A percentile compares a stretch with the other conserved stretches of the same genome.
Evolutionary conservation across 1,284 basidiomycete genomes (phyloP).

Genomic region (Stygiomarasmius scandens): DNA sequence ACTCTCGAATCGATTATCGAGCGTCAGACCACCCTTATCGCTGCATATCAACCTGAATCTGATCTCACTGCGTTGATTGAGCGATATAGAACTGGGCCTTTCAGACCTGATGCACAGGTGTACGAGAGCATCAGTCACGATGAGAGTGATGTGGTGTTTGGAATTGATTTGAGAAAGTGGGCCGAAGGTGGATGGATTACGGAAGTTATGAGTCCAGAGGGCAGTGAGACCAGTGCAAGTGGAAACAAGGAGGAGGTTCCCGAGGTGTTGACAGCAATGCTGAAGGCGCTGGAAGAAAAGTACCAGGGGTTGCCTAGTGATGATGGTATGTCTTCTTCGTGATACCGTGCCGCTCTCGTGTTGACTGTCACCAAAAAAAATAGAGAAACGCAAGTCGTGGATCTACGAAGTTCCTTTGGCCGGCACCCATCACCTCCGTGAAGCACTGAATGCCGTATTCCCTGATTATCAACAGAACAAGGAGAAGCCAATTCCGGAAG

Average conservation of each 20-base stretch:
- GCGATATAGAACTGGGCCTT: slow-evolving; percentile 87
- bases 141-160: slow-evolving; percentile 83
- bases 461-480: slow-evolving; percentile 51
- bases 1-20: slow-evolving; percentile 66
- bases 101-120: slow-evolving; percentile 80
- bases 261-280: slow-evolving; percentile 71
- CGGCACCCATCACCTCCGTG: slow-evolving; percentile 82
- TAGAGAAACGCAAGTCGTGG: slow-evolving; percentile 89
- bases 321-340: slow-evolving; percentile 46
- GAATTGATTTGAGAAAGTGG: slow-evolving; percentile 87
- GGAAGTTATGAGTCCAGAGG: slow-evolving; percentile 35
- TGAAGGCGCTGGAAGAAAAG: slow-evolving; percentile 65
- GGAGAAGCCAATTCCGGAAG: slow-evolving; percentile 42
- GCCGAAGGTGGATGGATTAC: slow-evolving; percentile 66
- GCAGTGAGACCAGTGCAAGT: slow-evolving; percentile 41
- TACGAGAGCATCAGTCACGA: slow-evolving; percentile 85
- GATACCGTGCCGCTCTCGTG: no score
- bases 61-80: slow-evolving; percentile 86
- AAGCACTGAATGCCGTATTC: slow-evolving; percentile 75
- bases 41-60: slow-evolving; percentile 83
- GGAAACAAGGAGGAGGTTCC: slow-evolving; percentile 71
- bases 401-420: slow-evolving; percentile 89
- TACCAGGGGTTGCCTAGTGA: slow-evolving; percentile 70
- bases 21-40: slow-evolving; percentile 72
- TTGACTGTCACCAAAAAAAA: no score